Conservation (phyloP, 768 basidiomycete genomes). For the Melanogaster broomeanus region DNA sequence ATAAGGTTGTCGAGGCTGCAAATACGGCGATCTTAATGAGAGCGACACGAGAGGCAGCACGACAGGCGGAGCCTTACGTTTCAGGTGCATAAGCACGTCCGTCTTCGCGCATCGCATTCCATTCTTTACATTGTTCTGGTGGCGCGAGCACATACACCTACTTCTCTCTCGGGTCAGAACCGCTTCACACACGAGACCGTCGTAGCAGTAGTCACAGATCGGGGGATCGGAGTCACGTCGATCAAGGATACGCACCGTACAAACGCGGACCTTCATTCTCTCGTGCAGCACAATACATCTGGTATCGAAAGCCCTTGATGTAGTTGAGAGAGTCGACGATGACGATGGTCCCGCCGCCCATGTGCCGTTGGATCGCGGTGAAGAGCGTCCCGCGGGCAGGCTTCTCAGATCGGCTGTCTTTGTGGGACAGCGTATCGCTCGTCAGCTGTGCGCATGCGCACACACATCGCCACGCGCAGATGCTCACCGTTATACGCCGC, state of each 20-base stretch:
- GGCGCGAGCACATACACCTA: conserved; percentile 79
- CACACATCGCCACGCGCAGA: background rate
- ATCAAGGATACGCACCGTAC: conserved; percentile 67
- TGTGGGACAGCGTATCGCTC: background rate
- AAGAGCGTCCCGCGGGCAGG: conserved; percentile 83
- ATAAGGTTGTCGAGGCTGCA: conserved; percentile 48
- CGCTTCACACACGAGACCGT: background rate
- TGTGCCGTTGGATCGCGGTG: conserved; percentile 74
- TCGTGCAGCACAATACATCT: conserved; percentile 94
- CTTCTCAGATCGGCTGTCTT: conserved; percentile 85
- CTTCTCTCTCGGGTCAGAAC: conserved; percentile 19
- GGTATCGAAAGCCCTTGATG: conserved; percentile 98
- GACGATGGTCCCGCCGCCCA: conserved; percentile 73
- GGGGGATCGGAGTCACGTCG: background rate
- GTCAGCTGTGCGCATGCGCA: background rate
- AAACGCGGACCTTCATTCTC: conserved; percentile 83
- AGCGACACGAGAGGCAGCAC: background rate
- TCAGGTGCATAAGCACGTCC: conserved; percentile 57
- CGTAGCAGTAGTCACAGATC: too few species aligned
- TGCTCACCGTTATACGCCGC: conserved; percentile 72
- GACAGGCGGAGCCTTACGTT: conserved; percentile 56
- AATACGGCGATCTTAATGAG: background rate
- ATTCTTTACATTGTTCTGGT: conserved; percentile 71
- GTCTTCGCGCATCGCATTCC: conserved; percentile 62
- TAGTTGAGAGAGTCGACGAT: conserved; percentile 94